phyloP scores from a whole-genome alignment of 1,139 yeast species.

The Geotrichum carabidarum region DNA sequence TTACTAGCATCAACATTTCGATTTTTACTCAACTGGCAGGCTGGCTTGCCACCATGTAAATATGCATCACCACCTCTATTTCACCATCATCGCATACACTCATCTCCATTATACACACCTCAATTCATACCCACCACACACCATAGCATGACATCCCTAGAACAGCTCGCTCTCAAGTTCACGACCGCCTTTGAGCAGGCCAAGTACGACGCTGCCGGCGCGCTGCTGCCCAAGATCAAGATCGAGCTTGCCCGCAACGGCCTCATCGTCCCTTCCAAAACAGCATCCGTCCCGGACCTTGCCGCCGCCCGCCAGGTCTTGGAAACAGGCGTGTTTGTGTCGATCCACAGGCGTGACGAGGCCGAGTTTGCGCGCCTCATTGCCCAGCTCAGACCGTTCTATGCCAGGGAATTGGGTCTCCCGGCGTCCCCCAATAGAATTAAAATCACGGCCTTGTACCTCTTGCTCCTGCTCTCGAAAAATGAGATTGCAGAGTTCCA shows the following conservation, averaged over 20 bases:
- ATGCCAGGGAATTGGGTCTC: constrained; percentile 44
- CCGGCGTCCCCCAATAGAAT: constrained; percentile 62
- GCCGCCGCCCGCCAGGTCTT: constrained; percentile 73
- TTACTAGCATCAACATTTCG: background rate
- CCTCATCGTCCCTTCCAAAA: constrained; percentile 62
- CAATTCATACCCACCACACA: background rate
- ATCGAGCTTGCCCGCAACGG: constrained; percentile 73
- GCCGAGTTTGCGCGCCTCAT: constrained; percentile 65
- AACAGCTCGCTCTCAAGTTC: constrained; percentile 53
- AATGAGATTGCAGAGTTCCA: constrained; percentile 86
- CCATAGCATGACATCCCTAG: constrained; percentile 27
- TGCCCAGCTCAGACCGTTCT: constrained; percentile 74
- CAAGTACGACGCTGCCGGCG: constrained; percentile 57
- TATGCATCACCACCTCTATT: background rate
- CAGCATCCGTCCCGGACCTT: constrained; percentile 49
- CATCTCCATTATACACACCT: background rate
- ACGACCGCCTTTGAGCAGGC: constrained; percentile 57
- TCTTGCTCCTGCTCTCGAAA: constrained; percentile 70
- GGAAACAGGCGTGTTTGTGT: constrained; percentile 80
- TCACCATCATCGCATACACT: background rate
- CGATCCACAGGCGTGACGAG: constrained; percentile 61
- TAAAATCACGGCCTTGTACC: constrained; percentile 71
- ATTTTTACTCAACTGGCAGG: background rate
- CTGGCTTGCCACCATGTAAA: background rate
- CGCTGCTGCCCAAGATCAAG: constrained; percentile 65